phyloP scores from a whole-genome alignment of 2,329 filamentous ascomycete species.

The Cladophialophora immunda region DNA sequence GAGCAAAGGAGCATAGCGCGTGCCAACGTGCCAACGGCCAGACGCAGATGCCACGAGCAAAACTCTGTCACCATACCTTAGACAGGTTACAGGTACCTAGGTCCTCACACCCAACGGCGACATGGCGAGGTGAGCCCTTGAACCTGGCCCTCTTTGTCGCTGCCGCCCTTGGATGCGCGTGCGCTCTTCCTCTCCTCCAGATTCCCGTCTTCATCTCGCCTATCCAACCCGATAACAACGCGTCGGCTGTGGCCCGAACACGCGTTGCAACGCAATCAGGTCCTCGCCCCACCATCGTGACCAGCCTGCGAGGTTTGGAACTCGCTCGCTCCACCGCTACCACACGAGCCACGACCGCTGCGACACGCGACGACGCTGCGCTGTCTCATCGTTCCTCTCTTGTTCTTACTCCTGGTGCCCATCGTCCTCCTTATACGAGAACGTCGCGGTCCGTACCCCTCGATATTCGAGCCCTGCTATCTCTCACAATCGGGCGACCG shows the following conservation, averaged over 20 bases:
- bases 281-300: slow-evolving; percentile 13
- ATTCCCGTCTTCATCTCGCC: neutral
- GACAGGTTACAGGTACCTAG: too few species aligned
- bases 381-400: slow-evolving; percentile 16
- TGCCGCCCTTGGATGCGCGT: neutral
- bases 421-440: neutral
- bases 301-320: slow-evolving; percentile 6
- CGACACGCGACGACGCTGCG: slow-evolving; percentile 19
- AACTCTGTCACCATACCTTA: slow-evolving; percentile 14
- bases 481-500: slow-evolving; percentile 20
- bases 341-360: slow-evolving; percentile 24
- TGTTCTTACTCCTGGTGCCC: neutral
- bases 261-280: slow-evolving; percentile 25
- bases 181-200: neutral
- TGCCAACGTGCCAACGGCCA: slow-evolving; percentile 2
- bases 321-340: slow-evolving; percentile 20
- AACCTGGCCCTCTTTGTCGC: neutral
- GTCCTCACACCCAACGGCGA: neutral
- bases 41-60: slow-evolving; percentile 10
- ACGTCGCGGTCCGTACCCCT: neutral
- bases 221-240: slow-evolving; percentile 19
- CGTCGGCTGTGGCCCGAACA: slow-evolving; percentile 25
- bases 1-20: slow-evolving; percentile 4
- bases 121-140: neutral
- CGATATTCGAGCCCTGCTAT: slow-evolving; percentile 1